Evolutionary conservation across 169 alveolate species (phyloP).

Genomic region (Plasmodium coatneyi): DNA sequence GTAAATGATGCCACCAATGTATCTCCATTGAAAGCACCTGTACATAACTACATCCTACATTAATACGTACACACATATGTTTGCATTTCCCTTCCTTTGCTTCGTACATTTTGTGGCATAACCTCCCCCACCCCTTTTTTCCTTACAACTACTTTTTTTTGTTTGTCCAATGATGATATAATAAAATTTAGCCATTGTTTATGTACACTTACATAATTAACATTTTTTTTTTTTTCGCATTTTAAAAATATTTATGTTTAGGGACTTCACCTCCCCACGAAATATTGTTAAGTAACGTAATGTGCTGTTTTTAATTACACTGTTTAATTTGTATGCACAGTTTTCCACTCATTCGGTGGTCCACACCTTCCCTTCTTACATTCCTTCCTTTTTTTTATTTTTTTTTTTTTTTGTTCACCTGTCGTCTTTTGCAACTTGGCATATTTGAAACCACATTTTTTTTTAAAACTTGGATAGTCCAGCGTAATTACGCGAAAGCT

Average conservation of each 20-base stretch:
- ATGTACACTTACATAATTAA: conserved; percentile 15
- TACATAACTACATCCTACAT: not conserved
- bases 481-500: not conserved
- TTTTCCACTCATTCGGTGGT: not conserved
- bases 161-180: conserved; percentile 65
- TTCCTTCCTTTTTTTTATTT: not conserved
- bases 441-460: not conserved
- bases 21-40: not conserved
- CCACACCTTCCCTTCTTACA: not conserved
- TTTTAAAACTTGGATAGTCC: not conserved
- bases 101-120: not conserved
- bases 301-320: not conserved
- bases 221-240: conserved; percentile 28
- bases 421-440: not conserved
- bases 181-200: conserved; percentile 10
- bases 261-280: not conserved
- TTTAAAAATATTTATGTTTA: not conserved
- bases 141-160: not conserved
- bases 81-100: not conserved
- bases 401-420: not conserved
- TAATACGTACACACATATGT: not conserved
- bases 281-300: not conserved
- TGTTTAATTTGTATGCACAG: not conserved
- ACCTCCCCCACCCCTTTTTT: not conserved
- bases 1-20: not conserved